A percentile compares a stretch with the other conserved stretches of the same genome.
Conservation (phyloP, 805 yeast species). For the Pichia californica region DNA sequence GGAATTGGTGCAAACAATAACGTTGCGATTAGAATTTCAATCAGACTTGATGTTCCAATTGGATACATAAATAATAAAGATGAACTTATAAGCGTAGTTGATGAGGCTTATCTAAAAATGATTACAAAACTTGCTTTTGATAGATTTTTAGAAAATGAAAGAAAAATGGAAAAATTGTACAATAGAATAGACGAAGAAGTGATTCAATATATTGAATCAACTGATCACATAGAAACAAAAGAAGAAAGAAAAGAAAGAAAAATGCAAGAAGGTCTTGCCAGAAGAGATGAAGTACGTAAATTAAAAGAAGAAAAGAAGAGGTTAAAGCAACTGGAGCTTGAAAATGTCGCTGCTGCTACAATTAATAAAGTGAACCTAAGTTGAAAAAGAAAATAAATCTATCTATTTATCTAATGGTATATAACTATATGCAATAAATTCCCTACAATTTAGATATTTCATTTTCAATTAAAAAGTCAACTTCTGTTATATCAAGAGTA, state of each 20-base stretch:
- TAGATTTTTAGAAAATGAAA: slow-evolving; percentile 60
- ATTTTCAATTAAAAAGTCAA: slow-evolving; percentile 12
- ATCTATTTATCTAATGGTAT: background rate
- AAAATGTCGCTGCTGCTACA: background rate
- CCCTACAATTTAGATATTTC: slow-evolving; percentile 4
- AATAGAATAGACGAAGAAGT: slow-evolving; percentile 34
- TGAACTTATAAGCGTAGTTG: slow-evolving; percentile 37
- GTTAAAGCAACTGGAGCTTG: background rate
- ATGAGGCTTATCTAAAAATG: slow-evolving; percentile 42
- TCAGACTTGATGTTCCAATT: slow-evolving; percentile 70
- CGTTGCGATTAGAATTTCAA: slow-evolving; percentile 72
- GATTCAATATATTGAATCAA: background rate
- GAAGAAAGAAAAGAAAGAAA: slow-evolving; percentile 53
- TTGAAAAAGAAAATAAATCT: too few relatives aligned
- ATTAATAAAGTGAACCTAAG: background rate
- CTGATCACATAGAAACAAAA: slow-evolving; percentile 37
- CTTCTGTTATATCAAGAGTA: slow-evolving; percentile 13
- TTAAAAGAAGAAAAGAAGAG: slow-evolving; percentile 14
- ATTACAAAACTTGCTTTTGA: slow-evolving; percentile 51
- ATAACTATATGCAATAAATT: background rate
- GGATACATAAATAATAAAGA: slow-evolving; percentile 41
- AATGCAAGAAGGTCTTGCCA: slow-evolving; percentile 43
- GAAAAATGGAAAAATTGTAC: slow-evolving; percentile 46
- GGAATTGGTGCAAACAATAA: slow-evolving; percentile 77
- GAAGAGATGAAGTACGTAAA: slow-evolving; percentile 18